A percentile compares a stretch with the other conserved stretches of the same genome.
Conservation (phyloP, 257 asterid species). For the Agastache rugosa region DNA sequence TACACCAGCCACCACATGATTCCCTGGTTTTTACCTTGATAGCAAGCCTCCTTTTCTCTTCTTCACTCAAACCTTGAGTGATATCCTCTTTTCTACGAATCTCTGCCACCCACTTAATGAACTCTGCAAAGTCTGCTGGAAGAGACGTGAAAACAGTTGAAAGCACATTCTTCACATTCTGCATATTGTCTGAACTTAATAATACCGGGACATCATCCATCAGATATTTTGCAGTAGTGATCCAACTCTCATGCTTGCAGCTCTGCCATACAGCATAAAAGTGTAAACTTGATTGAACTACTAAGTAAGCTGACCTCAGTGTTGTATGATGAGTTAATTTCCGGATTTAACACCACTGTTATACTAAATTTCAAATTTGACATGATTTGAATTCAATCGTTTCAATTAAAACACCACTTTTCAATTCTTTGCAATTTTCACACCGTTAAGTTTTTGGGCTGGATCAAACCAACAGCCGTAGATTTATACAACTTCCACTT, state of each 20-base stretch:
- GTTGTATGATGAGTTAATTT: too few relatives aligned
- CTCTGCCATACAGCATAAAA: constrained; percentile 58
- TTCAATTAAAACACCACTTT: too few relatives aligned
- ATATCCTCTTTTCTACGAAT: constrained; percentile 82
- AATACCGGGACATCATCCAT: constrained; percentile 84
- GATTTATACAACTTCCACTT: too few relatives aligned
- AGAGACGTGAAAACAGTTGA: constrained; percentile 63
- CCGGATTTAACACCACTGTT: too few relatives aligned
- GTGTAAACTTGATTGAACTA: constrained; percentile 31
- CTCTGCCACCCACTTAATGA: constrained; percentile 95
- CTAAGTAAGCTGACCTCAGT: not conserved
- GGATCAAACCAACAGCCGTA: too few relatives aligned
- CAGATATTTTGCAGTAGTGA: constrained; percentile 74
- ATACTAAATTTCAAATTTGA: too few relatives aligned
- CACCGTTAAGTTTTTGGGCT: too few relatives aligned
- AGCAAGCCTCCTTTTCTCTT: constrained; percentile 83
- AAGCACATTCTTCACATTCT: constrained; percentile 69
- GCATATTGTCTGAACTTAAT: constrained; percentile 55
- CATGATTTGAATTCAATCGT: too few relatives aligned
- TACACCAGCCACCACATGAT: not conserved
- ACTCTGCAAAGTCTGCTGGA: constrained; percentile 80
- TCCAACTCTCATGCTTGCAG: constrained; percentile 97
- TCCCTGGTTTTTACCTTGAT: constrained; percentile 63
- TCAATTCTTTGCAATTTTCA: too few relatives aligned
- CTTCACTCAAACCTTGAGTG: constrained; percentile 67